Evolutionary conservation across 2,329 filamentous ascomycete genomes (phyloP).

Genomic region (Diaporthe citrichinensis): DNA sequence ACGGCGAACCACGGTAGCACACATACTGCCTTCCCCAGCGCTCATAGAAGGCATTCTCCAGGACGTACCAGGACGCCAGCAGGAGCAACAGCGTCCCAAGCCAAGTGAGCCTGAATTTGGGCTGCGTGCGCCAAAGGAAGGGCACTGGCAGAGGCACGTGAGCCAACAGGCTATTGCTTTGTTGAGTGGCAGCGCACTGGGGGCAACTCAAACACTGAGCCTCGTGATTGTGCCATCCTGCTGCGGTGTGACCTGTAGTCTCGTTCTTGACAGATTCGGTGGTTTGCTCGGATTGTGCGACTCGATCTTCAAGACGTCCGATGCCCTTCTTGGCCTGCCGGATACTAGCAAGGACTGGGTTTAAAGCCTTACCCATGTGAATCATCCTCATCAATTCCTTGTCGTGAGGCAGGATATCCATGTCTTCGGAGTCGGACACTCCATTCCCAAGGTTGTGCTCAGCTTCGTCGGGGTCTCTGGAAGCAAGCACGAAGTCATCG

Average conservation of each 20-base stretch:
- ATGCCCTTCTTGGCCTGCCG: conserved; percentile 71
- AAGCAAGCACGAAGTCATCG: conserved; percentile 61
- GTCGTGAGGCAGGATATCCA: conserved; percentile 48
- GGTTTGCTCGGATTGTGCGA: conserved; percentile 56
- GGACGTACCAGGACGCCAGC: conserved; percentile 65
- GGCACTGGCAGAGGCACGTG: conserved; percentile 62
- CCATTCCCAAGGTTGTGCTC: conserved; percentile 46
- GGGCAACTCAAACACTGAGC: conserved; percentile 33
- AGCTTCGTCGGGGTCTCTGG: conserved; percentile 46
- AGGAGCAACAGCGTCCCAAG: conserved; percentile 62
- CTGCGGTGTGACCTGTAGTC: not conserved
- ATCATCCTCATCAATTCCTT: conserved; percentile 61
- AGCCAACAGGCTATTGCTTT: conserved; percentile 44
- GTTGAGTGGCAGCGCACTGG: conserved; percentile 1
- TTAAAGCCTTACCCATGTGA: conserved; percentile 67
- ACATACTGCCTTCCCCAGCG: conserved; percentile 67
- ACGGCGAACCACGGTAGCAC: conserved; percentile 61
- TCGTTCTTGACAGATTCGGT: not conserved
- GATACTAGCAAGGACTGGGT: conserved; percentile 65
- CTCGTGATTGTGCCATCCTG: not conserved
- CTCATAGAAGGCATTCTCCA: conserved; percentile 66
- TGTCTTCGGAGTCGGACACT: conserved; percentile 35
- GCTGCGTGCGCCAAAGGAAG: conserved; percentile 59
- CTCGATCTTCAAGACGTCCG: conserved; percentile 67
- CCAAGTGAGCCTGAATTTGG: conserved; percentile 62